Percentiles rank a stretch among this genome's conserved stretches.
Conservation (phyloP, 106 monocot genomes). For the Platanthera guangdongensis region DNA sequence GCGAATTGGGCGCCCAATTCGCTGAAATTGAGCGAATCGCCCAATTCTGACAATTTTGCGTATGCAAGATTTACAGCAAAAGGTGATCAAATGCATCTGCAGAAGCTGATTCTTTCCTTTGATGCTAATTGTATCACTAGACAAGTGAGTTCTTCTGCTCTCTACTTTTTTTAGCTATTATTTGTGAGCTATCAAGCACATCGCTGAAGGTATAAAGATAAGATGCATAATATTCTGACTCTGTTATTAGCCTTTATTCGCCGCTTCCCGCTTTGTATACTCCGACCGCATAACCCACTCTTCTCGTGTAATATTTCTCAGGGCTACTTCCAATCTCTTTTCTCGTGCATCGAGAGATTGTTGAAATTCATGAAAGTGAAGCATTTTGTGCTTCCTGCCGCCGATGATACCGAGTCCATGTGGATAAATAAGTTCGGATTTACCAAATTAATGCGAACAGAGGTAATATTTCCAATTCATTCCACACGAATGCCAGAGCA, state of each 20-base stretch:
- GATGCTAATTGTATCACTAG: too few relatives aligned
- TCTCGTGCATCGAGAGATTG: slow-evolving; percentile 70
- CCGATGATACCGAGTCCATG: slow-evolving; percentile 80
- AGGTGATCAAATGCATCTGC: background rate
- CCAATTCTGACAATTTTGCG: too few relatives aligned
- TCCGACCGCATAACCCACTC: too few relatives aligned
- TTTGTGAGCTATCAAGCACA: background rate
- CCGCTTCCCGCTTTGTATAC: background rate
- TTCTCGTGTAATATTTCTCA: slow-evolving; percentile 7
- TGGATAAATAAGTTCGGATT: slow-evolving; percentile 94
- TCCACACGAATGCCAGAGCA: background rate
- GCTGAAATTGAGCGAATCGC: too few relatives aligned
- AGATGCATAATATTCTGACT: background rate
- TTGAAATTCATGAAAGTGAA: slow-evolving; percentile 60
- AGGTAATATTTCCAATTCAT: slow-evolving; percentile 26
- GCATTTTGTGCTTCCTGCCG: slow-evolving; percentile 86
- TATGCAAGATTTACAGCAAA: too few relatives aligned
- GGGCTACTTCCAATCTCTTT: slow-evolving; percentile 89
- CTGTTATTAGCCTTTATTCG: background rate
- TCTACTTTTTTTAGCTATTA: background rate
- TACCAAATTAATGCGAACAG: slow-evolving; percentile 37
- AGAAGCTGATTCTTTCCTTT: too few relatives aligned
- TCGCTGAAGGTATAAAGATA: too few relatives aligned
- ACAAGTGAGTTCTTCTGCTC: too few relatives aligned
- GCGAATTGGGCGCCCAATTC: too few relatives aligned